Evolutionary conservation across 2,329 filamentous ascomycete species (phyloP).

Genomic region (Colletotrichum limetticola): DNA sequence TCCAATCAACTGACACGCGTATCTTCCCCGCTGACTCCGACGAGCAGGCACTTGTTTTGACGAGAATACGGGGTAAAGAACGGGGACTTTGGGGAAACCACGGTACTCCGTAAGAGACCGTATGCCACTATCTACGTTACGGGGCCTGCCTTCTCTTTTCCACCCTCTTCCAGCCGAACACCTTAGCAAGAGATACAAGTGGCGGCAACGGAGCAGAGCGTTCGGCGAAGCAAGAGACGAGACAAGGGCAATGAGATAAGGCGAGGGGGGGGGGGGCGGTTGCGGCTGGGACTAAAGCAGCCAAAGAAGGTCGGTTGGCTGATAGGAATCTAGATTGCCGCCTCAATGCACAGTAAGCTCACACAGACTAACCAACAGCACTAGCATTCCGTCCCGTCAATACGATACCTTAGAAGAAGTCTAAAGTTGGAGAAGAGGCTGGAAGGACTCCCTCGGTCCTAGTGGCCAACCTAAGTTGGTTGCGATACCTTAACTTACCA

Average conservation of each 20-base stretch:
- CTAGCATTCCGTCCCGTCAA: not conserved
- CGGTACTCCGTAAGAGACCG: not conserved
- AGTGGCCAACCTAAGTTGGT: not conserved
- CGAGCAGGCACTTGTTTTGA: not conserved
- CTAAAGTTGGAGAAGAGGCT: not conserved
- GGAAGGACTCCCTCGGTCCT: constrained; percentile 11
- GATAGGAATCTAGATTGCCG: not conserved
- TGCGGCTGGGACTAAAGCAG: not conserved
- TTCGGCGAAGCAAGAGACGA: not conserved
- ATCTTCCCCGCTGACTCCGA: not conserved
- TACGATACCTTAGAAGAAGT: not conserved
- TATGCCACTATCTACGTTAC: no score
- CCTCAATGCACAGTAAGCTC: no score
- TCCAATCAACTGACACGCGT: constrained; percentile 13
- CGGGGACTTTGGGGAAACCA: not conserved
- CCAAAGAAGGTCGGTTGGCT: not conserved
- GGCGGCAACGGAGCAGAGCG: not conserved
- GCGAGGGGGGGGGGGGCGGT: not conserved
- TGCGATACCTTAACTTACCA: not conserved
- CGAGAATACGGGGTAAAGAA: not conserved
- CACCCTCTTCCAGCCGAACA: not conserved
- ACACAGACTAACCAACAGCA: not conserved
- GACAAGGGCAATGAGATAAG: not conserved
- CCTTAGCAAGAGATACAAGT: no score
- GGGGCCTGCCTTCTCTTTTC: not conserved